Base-by-base conservation (phyloP, 108 stramenopile genomes). In the Cyclostephanos tholiformis region DNA sequence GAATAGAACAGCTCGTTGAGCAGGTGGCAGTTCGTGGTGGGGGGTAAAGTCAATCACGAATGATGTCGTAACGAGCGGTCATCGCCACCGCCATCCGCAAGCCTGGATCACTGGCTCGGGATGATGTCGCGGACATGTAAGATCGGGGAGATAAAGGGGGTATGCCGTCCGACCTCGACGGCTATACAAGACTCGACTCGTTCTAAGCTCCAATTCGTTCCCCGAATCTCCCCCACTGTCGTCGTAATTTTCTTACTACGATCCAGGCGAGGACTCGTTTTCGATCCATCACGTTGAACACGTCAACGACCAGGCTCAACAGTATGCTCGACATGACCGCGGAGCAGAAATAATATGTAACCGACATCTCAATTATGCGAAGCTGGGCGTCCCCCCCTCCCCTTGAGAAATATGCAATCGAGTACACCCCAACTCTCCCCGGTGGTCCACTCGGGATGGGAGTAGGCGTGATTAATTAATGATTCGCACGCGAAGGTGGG, bases 241-340 rank as follows among this genome's bases (percentile, higher is more conserved):
- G n/a, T n/a, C n/a, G n/a, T n/a, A n/a, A n/a, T n/a, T n/a, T n/a
- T n/a, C n/a, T n/a, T n/a, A n/a, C n/a, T n/a, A n/a, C 50, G 61
- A 39, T 78, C 67, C 63, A 62, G 30, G n/a, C n/a, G n/a, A n/a
- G n/a, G 27, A 80, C 73, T 10, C 67, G 57, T 32, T 12, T 20
- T 17, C 73, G 46, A 63, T 79, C 65, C 43, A 22, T 75, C 39
- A 57, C 79, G 64, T 92, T 87, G 26, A 87, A 76, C 9, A 62
- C 30, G 65, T 94, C 93, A 20, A 94, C 87, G 22, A 88, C 48
- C 50, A 94, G 65, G 61, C 87, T 85, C 67, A 92, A 52, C 19
- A 92, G 69, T 67, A 94, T 88, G 25, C 91, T 91, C 46, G 91
- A 59, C 55, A 94, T 88, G 30, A 91, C 93, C 16, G 93, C 89